These are phyloP conservation scores for Crataegus laevigata DNA, from an alignment of 306 rosid species.

Conservation along the genomic window DNA sequence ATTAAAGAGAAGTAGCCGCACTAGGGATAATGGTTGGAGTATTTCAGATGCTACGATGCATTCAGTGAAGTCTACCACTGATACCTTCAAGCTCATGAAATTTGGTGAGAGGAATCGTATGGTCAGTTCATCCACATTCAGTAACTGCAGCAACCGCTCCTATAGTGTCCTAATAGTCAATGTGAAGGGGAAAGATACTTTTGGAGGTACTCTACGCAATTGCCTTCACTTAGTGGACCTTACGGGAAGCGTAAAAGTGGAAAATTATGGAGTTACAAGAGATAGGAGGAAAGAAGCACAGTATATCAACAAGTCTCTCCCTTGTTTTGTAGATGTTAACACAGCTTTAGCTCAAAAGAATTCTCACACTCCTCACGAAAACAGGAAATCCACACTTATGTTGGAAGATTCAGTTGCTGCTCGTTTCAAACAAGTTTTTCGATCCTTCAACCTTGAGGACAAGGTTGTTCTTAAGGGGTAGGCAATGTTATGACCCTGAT, in stretches of 20 bases:
- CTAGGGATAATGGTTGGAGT: conserved; percentile 52
- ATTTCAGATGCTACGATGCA: conserved; percentile 72
- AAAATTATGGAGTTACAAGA: conserved; percentile 79
- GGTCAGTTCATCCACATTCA: conserved; percentile 72
- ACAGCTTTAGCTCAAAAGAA: too few relatives aligned
- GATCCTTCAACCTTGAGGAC: too few relatives aligned
- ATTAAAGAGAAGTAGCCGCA: conserved; percentile 76
- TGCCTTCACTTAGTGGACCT: conserved; percentile 90
- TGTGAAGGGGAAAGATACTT: conserved; percentile 67
- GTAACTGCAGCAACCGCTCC: conserved; percentile 75
- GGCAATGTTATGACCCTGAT: too few relatives aligned
- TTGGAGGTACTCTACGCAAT: conserved; percentile 55
- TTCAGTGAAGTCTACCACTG: conserved; percentile 61
- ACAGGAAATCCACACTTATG: conserved; percentile 93
- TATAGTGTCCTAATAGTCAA: conserved; percentile 88
- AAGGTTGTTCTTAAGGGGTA: too few relatives aligned
- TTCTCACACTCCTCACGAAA: conserved; percentile 87
- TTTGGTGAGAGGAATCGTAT: conserved; percentile 73
- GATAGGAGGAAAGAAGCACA: too few relatives aligned
- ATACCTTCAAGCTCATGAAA: conserved; percentile 70
- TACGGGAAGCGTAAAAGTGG: conserved; percentile 93
- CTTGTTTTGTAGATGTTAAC: too few relatives aligned
- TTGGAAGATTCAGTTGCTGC: conserved; percentile 49
- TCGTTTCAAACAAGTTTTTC: too few relatives aligned
- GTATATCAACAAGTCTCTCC: too few relatives aligned